Base-by-base conservation (phyloP, 1,284 basidiomycete species). In the Cryptococcus depauperatus region DNA sequence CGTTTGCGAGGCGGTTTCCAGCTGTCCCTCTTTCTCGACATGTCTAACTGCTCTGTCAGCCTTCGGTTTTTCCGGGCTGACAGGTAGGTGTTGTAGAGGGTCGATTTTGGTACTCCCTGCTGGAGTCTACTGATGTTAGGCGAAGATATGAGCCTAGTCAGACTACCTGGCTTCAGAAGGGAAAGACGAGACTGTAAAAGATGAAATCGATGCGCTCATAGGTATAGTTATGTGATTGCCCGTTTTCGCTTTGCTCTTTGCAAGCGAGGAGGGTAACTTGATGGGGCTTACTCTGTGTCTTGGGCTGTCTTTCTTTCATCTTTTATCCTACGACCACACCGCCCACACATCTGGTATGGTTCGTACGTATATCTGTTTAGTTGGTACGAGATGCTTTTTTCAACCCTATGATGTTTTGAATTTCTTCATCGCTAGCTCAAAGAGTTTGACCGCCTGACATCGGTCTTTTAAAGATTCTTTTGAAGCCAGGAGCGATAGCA, bases 271-370 rank as follows among this genome's bases (percentile, higher is more conserved):
- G 32, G 64, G 60, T 64, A 59, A 67, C 66, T 62, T 63, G 61
- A 69, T 66, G 66, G 66, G 64, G 66, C 66, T 69, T 67, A 65
- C 51, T 65, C 63, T 67, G 66, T 65, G 47, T 60, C 57, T 69
- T 67, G 64, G 56, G 55, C 35, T 43, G 35, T 41, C 27, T 47
- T 40, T 35, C 40, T 41, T 41, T 38, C 29, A 5, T 29, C 28
- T 18, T 22, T 33, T 45, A 30, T 35, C 40, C 38, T 11, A 14
- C 27, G n/a, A n/a, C 13, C 28, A 26, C 14, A 23, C 39, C 44
- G 30, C 44, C 41, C 35, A 50, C 42, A 44, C 29, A 37, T 39
- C 42, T 44, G 44, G 25, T 35, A 32, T 40, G 26, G 35, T 32
- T 41, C 10, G 18, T 37, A 10, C 18, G 10, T 19, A 13, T 22